Evolutionary conservation across 108 stramenopile species (phyloP).

Genomic region (Nitzschia putrida): DNA sequence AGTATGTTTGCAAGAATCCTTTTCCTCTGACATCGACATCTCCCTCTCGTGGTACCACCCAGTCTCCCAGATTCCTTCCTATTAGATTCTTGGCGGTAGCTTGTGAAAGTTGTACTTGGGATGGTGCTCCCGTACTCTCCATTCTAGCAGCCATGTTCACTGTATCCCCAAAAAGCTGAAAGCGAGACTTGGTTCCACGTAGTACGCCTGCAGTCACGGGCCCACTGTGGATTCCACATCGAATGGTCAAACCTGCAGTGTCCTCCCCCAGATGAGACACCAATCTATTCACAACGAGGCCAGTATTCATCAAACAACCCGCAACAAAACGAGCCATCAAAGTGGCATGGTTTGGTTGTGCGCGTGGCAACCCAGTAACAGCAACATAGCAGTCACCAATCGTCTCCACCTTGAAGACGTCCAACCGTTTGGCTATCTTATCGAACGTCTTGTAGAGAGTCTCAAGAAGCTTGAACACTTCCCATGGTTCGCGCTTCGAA

Average conservation of each 20-base stretch:
- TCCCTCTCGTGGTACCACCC: constrained; percentile 10
- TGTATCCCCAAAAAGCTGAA: constrained; percentile 20
- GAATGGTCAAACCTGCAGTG: constrained; percentile 1
- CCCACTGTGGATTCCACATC: constrained; percentile 9
- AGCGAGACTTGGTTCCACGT: neutral
- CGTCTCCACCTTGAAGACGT: constrained; percentile 17
- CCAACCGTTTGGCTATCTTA: constrained; percentile 19
- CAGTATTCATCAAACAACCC: neutral
- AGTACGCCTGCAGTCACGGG: constrained; percentile 1
- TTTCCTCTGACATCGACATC: constrained; percentile 17
- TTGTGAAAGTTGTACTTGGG: constrained; percentile 1
- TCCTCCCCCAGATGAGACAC: neutral
- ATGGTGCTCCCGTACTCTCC: constrained; percentile 9
- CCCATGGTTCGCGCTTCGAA: constrained; percentile 40
- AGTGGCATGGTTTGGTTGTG: constrained; percentile 2
- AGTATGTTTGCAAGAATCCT: constrained; percentile 15
- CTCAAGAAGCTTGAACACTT: constrained; percentile 55
- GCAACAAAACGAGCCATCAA: constrained; percentile 11
- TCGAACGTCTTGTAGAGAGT: constrained; percentile 55
- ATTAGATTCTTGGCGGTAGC: neutral
- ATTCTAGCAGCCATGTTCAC: constrained; percentile 10
- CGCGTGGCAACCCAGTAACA: neutral
- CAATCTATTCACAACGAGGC: neutral
- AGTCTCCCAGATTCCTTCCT: neutral
- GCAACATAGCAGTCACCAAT: constrained; percentile 22